Evolutionary conservation across 768 basidiomycete species (phyloP).

Genomic region (Infundibulicybe gibba): DNA sequence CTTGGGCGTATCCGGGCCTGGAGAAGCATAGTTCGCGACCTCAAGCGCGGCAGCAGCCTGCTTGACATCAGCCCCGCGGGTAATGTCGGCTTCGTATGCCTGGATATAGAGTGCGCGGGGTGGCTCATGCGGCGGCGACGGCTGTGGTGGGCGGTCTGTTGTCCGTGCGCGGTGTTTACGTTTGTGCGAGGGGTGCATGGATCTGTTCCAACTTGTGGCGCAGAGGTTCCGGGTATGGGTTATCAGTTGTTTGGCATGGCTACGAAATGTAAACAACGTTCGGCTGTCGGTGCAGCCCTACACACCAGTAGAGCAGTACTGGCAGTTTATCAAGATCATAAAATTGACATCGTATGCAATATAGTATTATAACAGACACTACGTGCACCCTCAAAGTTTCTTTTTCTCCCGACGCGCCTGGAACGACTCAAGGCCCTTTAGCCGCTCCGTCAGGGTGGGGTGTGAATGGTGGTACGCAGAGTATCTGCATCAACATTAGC

Average conservation of each 20-base stretch:
- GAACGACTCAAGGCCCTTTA: slow-evolving; percentile 76
- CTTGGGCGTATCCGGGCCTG: slow-evolving; percentile 6
- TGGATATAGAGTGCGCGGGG: slow-evolving; percentile 47
- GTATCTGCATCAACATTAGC: slow-evolving; percentile 47
- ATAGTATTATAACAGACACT: too few species aligned
- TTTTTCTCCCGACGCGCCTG: slow-evolving; percentile 44
- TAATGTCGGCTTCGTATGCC: slow-evolving; percentile 75
- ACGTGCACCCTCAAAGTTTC: slow-evolving; percentile 15
- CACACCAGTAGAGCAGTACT: too few species aligned
- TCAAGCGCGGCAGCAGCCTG: slow-evolving; percentile 35
- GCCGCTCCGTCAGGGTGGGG: slow-evolving; percentile 87
- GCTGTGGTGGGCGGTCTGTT: slow-evolving; percentile 1
- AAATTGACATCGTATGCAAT: too few species aligned
- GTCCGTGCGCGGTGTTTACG: neutral
- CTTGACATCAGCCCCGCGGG: slow-evolving; percentile 46
- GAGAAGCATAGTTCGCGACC: slow-evolving; percentile 13
- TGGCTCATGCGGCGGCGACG: neutral
- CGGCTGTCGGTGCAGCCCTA: too few species aligned
- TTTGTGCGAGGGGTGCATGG: too few species aligned
- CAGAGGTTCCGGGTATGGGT: too few species aligned
- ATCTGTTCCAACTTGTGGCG: too few species aligned
- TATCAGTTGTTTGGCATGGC: too few species aligned
- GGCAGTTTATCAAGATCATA: too few species aligned
- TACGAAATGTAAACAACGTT: too few species aligned
- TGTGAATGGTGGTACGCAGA: slow-evolving; percentile 97